phyloP scores from a whole-genome alignment of 371 early-diverging fungal species.

The Actinomortierella wolfii region DNA sequence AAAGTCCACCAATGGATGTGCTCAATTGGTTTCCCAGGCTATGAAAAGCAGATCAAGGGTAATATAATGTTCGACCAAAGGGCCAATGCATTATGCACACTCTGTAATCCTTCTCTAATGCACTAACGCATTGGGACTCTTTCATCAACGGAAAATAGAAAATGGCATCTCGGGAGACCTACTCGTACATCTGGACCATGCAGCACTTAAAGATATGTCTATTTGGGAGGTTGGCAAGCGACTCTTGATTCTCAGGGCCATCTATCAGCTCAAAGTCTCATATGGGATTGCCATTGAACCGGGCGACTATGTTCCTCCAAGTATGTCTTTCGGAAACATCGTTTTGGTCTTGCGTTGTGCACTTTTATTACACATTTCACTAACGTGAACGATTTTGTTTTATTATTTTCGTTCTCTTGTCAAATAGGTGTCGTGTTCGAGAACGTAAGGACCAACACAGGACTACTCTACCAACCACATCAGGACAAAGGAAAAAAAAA shows the following conservation, averaged over 20 bases:
- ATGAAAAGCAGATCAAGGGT: slow-evolving; percentile 67
- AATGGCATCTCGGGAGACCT: slow-evolving; percentile 93
- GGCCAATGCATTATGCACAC: too few relatives aligned
- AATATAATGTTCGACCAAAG: not conserved
- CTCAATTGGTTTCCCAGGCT: slow-evolving; percentile 57
- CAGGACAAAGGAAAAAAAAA: not conserved
- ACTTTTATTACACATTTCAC: not conserved
- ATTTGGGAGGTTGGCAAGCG: slow-evolving; percentile 89
- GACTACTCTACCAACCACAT: not conserved
- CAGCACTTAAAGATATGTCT: slow-evolving; percentile 84
- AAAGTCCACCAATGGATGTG: slow-evolving; percentile 65
- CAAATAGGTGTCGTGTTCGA: slow-evolving; percentile 63
- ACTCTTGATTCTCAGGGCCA: slow-evolving; percentile 81
- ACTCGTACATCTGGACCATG: slow-evolving; percentile 89
- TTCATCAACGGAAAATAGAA: slow-evolving; percentile 53
- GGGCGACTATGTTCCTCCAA: slow-evolving; percentile 86
- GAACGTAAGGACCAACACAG: slow-evolving; percentile 50
- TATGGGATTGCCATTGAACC: slow-evolving; percentile 82
- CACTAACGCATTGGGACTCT: too few relatives aligned
- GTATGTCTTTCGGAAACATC: slow-evolving; percentile 49
- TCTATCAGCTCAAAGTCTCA: slow-evolving; percentile 79
- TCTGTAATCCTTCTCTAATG: not conserved
- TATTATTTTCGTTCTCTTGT: slow-evolving; percentile 6
- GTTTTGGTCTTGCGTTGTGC: slow-evolving; percentile 8
- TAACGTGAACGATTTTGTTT: not conserved